Conservation (phyloP, 495 filamentous ascomycete species). For the Rusavskia elegans region DNA sequence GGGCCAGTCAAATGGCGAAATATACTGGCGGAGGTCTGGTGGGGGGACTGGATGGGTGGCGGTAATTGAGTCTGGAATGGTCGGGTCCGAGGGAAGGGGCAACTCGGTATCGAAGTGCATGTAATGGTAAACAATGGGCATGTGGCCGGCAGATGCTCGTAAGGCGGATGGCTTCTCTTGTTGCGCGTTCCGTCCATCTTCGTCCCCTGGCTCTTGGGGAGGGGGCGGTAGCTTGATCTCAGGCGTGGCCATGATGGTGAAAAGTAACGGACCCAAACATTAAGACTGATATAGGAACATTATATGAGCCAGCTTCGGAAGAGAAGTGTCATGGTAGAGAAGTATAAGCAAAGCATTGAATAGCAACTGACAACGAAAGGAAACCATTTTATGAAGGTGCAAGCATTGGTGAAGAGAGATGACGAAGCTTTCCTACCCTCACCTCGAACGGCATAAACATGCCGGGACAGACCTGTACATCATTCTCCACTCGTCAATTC, state of each 20-base stretch:
- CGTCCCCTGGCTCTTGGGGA: not conserved
- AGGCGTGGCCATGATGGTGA: constrained; percentile 1
- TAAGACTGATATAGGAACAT: not conserved
- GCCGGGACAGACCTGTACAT: too few species aligned
- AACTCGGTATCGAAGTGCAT: constrained; percentile 56
- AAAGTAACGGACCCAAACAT: not conserved
- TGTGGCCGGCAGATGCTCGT: constrained; percentile 6
- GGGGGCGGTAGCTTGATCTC: constrained; percentile 11
- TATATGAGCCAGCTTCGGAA: too few species aligned
- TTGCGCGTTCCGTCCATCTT: not conserved
- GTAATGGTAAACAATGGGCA: constrained; percentile 47
- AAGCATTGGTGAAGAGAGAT: too few species aligned
- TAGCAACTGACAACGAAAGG: too few species aligned
- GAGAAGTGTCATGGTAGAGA: too few species aligned
- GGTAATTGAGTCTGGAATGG: too few species aligned
- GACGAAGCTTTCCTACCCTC: too few species aligned
- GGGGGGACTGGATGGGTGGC: constrained; percentile 10
- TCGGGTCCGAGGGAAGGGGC: constrained; percentile 31
- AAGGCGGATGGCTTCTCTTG: not conserved
- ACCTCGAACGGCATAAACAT: too few species aligned
- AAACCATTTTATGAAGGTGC: too few species aligned
- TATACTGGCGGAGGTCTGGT: constrained; percentile 52
- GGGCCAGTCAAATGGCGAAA: constrained; percentile 63
- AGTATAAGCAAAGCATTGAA: too few species aligned
- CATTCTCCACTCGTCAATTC: too few species aligned